phyloP scores from a whole-genome alignment of 371 early-diverging fungal species.

The Mortierella polycephala region DNA sequence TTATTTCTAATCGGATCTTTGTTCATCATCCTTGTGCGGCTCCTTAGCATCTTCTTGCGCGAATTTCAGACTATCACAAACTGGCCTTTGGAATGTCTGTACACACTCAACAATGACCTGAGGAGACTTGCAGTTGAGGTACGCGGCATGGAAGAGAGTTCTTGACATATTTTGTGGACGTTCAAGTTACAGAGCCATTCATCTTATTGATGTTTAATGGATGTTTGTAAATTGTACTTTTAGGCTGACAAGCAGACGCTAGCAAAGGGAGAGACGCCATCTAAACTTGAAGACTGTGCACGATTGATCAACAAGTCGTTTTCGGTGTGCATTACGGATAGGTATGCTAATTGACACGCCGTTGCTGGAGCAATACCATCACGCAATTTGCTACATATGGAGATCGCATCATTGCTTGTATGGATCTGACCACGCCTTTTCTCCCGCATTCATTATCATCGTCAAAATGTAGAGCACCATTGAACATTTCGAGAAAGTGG shows the following conservation, averaged over 20 bases:
- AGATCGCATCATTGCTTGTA: neutral
- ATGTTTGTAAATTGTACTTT: too few relatives aligned
- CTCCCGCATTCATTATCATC: neutral
- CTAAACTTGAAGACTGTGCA: slow-evolving; percentile 83
- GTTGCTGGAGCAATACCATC: neutral
- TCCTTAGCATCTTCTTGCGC: slow-evolving; percentile 59
- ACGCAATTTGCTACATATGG: too few relatives aligned
- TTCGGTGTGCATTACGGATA: slow-evolving; percentile 85
- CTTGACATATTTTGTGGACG: neutral
- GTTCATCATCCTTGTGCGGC: neutral
- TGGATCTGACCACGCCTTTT: too few relatives aligned
- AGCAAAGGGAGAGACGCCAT: slow-evolving; percentile 59
- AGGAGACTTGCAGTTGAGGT: slow-evolving; percentile 58
- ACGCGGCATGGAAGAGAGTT: neutral
- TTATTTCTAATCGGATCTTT: neutral
- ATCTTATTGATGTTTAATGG: neutral
- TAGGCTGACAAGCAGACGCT: slow-evolving; percentile 69
- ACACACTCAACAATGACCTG: slow-evolving; percentile 68
- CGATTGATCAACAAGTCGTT: slow-evolving; percentile 89
- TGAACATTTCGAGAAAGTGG: slow-evolving; percentile 82
- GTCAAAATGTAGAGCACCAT: slow-evolving; percentile 48
- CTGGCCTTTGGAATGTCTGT: slow-evolving; percentile 66
- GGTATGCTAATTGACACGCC: slow-evolving; percentile 58
- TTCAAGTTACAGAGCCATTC: neutral
- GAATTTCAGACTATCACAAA: slow-evolving; percentile 57